Evolutionary conservation across 345 rosid species (phyloP).

Genomic region (Populus euphratica): DNA sequence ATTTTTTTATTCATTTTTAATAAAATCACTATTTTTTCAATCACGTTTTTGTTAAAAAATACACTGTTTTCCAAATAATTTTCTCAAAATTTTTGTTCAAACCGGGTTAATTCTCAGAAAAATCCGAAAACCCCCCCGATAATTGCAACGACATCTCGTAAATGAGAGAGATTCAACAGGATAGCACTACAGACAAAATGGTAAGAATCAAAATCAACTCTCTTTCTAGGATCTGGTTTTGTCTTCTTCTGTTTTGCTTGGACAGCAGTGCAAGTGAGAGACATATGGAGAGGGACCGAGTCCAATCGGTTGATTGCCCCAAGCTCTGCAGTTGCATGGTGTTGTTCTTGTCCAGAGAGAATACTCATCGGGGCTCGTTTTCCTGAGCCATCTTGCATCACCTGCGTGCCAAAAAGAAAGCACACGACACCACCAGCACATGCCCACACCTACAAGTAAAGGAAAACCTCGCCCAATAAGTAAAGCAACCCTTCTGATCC

Average conservation of each 20-base stretch:
- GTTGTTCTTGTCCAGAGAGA: background rate
- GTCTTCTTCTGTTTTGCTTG: background rate
- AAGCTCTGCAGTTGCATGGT: background rate
- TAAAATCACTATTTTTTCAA: no score
- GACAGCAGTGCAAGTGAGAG: background rate
- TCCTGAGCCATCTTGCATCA: no score
- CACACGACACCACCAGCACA: background rate
- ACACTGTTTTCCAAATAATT: no score
- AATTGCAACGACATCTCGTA: background rate
- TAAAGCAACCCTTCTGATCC: background rate
- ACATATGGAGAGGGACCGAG: background rate
- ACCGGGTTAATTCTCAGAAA: no score
- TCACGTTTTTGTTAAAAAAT: no score
- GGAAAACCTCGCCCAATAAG: slow-evolving; percentile 19
- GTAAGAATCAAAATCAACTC: background rate
- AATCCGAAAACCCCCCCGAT: no score
- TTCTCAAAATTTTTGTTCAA: no score
- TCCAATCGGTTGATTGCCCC: background rate
- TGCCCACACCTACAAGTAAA: slow-evolving; percentile 16
- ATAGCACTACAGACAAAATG: background rate
- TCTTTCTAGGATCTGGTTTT: background rate
- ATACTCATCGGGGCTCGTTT: background rate
- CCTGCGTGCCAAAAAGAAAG: no score
- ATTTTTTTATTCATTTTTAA: no score
- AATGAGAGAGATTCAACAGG: no score